Base-by-base conservation (phyloP, 352 stramenopile species). In the Phytophthora parvispora region DNA sequence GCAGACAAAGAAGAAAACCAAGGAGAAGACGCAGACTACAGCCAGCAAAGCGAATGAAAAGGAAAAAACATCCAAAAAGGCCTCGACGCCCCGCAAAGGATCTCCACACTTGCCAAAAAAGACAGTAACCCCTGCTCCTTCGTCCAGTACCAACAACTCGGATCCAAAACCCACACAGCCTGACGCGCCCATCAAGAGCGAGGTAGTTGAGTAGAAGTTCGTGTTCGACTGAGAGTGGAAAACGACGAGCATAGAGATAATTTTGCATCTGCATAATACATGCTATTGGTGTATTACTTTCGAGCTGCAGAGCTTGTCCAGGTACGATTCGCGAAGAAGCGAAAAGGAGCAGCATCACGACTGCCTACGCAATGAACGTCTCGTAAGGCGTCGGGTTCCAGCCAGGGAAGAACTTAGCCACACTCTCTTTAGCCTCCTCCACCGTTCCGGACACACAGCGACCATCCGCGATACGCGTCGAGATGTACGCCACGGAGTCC, bases 301-400 rank as follows among this genome's bases (percentile, higher is more conserved):
- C n/a, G n/a, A n/a, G n/a, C n/a, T n/a, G n/a, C n/a, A n/a, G n/a
- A n/a, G n/a, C n/a, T n/a, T n/a, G n/a, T n/a, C n/a, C n/a, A n/a
- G n/a, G n/a, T n/a, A n/a, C n/a, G n/a, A n/a, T n/a, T n/a, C n/a
- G n/a, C n/a, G n/a, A n/a, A n/a, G n/a, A n/a, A n/a, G n/a, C n/a
- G n/a, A n/a, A n/a, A n/a, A n/a, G n/a, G n/a, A n/a, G n/a, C n/a
- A n/a, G n/a, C n/a, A n/a, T n/a, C 7, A 16, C 47, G 24, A 13
- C 1, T 1, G 22, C 43, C 64, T 60, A 74, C 42, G n/a, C 22
- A 20, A 72, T 55, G 50, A 75, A 74, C 1, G 24, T 25, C 50
- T 72, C 71, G 55, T 72, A 78, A n/a, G 60, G 49, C 20, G 57
- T 60, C 3, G 63, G 72, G 42, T 71, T 71, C 67, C 67, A 74